phyloP scores from a whole-genome alignment of 108 stramenopile genomes.

The Schizochytrium sp. region DNA sequence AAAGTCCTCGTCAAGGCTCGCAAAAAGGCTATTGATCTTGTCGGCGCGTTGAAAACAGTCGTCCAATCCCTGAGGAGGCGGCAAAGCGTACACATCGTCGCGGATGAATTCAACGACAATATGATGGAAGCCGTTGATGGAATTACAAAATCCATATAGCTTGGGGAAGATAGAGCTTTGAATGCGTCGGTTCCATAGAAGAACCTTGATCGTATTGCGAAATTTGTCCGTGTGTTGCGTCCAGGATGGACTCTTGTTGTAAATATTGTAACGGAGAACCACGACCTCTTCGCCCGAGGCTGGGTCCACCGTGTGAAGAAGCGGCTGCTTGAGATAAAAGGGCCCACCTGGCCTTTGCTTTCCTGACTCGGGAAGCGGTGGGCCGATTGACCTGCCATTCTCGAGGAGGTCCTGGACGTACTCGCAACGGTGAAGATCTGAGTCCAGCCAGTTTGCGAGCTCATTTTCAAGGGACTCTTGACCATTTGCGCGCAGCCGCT shows the following conservation, averaged over 20 bases:
- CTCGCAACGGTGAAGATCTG: neutral
- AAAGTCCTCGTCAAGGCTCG: neutral
- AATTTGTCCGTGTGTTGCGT: slow-evolving; percentile 16
- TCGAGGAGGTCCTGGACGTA: neutral
- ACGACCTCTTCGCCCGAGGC: neutral
- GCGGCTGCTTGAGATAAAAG: neutral
- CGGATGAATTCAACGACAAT: neutral
- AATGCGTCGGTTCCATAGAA: neutral
- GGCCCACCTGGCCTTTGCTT: neutral
- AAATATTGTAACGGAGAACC: neutral
- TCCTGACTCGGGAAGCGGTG: neutral
- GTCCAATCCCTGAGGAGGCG: neutral
- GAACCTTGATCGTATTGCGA: neutral
- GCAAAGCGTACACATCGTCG: neutral
- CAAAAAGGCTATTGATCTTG: neutral
- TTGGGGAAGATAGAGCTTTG: neutral
- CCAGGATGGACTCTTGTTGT: neutral
- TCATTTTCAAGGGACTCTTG: neutral
- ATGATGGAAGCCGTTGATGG: neutral
- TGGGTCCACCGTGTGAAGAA: neutral
- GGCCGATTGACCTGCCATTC: neutral
- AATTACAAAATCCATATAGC: neutral
- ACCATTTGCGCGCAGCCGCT: no score
- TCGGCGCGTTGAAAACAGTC: neutral
- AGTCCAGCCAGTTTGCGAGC: neutral